Conservation (phyloP, 2,329 filamentous ascomycete species). For the Ramichloridium luteum region DNA sequence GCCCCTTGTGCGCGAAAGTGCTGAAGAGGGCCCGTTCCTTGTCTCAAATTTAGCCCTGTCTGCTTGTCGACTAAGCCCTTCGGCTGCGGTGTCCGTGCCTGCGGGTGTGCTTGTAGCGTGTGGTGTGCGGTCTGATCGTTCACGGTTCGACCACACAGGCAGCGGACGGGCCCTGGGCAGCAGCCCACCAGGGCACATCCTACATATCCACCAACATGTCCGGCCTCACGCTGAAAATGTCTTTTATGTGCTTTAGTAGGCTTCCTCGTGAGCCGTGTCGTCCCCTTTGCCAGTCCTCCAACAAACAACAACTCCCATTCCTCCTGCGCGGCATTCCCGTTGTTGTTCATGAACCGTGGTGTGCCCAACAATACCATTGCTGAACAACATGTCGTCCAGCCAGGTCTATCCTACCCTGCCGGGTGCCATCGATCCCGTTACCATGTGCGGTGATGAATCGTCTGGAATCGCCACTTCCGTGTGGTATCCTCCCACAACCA, state of each 20-base stretch:
- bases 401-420: conserved; percentile 18
- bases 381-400: conserved; percentile 18
- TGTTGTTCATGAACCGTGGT: conserved; percentile 14
- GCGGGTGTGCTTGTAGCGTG: conserved; percentile 12
- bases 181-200: too few relatives aligned
- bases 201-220: conserved; percentile 23
- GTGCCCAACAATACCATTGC: conserved; percentile 14
- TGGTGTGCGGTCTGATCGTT: too few relatives aligned
- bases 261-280: conserved; percentile 14
- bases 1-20: conserved; percentile 2
- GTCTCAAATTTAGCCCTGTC: too few relatives aligned
- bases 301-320: conserved; percentile 7
- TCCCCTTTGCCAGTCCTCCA: conserved; percentile 11
- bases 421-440: conserved; percentile 18
- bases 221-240: conserved; percentile 14
- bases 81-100: conserved; percentile 9
- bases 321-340: conserved; percentile 15
- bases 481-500: conserved; percentile 22
- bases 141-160: conserved; percentile 12
- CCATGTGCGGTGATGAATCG: conserved; percentile 17
- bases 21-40: too few relatives aligned
- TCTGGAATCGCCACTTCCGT: conserved; percentile 15
- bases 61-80: too few relatives aligned
- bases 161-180: conserved; percentile 9
- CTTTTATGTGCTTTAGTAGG: conserved; percentile 11